Percentiles rank a stretch among this genome's conserved stretches.
Conservation (phyloP, 345 rosid species). For the Lagerstroemia speciosa region DNA sequence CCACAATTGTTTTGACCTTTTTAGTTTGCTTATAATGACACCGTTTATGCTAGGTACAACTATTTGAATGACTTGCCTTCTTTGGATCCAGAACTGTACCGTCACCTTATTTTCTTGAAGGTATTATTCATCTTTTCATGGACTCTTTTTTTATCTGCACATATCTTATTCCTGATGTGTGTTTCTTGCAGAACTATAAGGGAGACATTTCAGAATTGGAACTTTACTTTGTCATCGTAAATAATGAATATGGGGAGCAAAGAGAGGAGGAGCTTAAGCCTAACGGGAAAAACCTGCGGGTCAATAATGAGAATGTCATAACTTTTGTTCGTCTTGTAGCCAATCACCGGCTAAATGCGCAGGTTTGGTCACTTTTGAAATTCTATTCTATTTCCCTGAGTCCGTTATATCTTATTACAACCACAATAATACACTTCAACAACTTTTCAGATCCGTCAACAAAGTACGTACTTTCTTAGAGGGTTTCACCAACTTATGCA, state of each 20-base stretch:
- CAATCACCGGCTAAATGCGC: constrained; percentile 87
- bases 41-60: constrained; percentile 48
- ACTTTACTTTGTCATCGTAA: constrained; percentile 83
- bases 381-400: constrained; percentile 7
- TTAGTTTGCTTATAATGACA: background rate
- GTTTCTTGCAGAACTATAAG: constrained; percentile 57
- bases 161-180: background rate
- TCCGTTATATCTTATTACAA: constrained; percentile 3
- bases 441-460: constrained; percentile 74
- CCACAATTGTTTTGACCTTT: background rate
- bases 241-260: constrained; percentile 96
- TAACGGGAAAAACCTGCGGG: constrained; percentile 74
- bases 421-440: constrained; percentile 4
- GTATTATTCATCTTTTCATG: constrained; percentile 22
- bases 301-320: constrained; percentile 84
- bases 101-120: constrained; percentile 95
- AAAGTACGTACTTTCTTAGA: constrained; percentile 82
- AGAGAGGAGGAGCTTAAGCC: constrained; percentile 86
- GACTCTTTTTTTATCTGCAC: too few relatives aligned
- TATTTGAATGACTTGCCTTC: constrained; percentile 96
- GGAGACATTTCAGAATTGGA: constrained; percentile 78
- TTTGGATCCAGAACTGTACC: constrained; percentile 88
- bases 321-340: constrained; percentile 91
- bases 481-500: constrained; percentile 95
- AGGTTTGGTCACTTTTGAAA: constrained; percentile 37